Evolutionary conservation across 2,329 filamentous ascomycete genomes (phyloP), one percentile per base, ranked within the genome.

Genomic region (Pseudogymnoascus sp.): DNA sequence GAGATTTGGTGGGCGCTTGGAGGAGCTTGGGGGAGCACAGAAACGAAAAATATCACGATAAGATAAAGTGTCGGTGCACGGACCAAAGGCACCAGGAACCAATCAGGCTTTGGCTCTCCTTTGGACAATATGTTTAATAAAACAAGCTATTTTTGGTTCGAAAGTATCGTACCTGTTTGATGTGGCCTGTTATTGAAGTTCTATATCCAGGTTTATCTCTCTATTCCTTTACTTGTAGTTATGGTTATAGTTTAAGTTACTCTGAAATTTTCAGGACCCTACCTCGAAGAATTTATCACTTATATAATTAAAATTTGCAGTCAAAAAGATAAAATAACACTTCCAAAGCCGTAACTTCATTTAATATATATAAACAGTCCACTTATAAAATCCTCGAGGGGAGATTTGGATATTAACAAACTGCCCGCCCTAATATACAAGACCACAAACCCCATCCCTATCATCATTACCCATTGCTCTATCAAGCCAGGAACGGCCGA

Each of bases 11-110:
- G 8, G 47, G 47, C 47, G 47, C 26, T 53, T 53, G 26, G 26
- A 31, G 23, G 47, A 53, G 47, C 47, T 53, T 53, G 47, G 47
- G 47, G n/a, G 9, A 53, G 47, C 47, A 53, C 47, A 53, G 47
- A 53, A 53, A 53, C 47, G 47, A 53, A 53, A 53, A 53, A 31
- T 53, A 53, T 53, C 26, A 53, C 26, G 47, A 53, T 53, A 53
- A 53, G 47, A 53, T 53, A 53, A 53, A 53, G 47, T 53, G 47
- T 31, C n/a, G 5, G 47, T 13, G 47, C 47, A 53, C 47, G 47
- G 47, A n/a, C 47, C 47, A 17, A 31, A 53, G 47, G 47, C 17
- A 53, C 26, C 47, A 31, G 47, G 47, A 53, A 53, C 47, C 47
- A 53, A 53, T 53, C 47, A 53, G 47, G 8, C n/a, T 53, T 31